Base-by-base conservation (phyloP, 2,329 filamentous ascomycete species). In the Neopestalotiopsis rosae region DNA sequence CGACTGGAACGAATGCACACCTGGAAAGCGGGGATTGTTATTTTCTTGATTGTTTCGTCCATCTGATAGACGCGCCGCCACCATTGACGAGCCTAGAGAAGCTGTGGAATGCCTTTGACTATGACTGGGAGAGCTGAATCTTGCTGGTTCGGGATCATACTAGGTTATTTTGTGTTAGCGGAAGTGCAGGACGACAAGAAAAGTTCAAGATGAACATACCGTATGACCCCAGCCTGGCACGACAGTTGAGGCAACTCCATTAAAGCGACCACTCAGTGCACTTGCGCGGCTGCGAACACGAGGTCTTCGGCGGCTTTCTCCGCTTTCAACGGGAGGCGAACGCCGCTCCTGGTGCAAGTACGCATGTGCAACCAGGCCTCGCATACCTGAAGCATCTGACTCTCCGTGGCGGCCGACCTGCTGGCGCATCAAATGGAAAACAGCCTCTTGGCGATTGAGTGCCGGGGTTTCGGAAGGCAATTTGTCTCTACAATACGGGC, bases 401-500 rank as follows among this genome's bases (percentile, higher is more conserved):
- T n/a, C n/a, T 68, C 4, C 74, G 66, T 62, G 76, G 61, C 49
- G 74, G 24, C 24, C 71, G 32, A 40, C 10, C 3, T 78, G 74
- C 28, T 76, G 74, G 32, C 75, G 75, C 38, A 76, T 63, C 64
- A 76, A 74, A 14, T 75, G 74, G 58, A 74, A 72, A 32, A 74
- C 70, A 6, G 77, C 72, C 45, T 77, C 45, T 57, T 72, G 63
- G 67, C 67, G 49, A 49, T 67, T 69, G 4, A 69, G 71, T 49
- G 71, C 68, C 42, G 73, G 73, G 28, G 77, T 74, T 69, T 89
- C 86, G 1, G 87, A 86, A 2, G 84, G 87, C 30, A 91, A 80
- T 73, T 89, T 89, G 71, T 89, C 85, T 32, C 89, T 86, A 76
- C 89, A 91, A 73, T 91, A 91, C 0, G 89, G 89, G 72, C 89